Percentiles rank a stretch among this genome's conserved stretches.
Conservation (phyloP, 176 grass and related monocot species). For the Oryza rufipogon region DNA sequence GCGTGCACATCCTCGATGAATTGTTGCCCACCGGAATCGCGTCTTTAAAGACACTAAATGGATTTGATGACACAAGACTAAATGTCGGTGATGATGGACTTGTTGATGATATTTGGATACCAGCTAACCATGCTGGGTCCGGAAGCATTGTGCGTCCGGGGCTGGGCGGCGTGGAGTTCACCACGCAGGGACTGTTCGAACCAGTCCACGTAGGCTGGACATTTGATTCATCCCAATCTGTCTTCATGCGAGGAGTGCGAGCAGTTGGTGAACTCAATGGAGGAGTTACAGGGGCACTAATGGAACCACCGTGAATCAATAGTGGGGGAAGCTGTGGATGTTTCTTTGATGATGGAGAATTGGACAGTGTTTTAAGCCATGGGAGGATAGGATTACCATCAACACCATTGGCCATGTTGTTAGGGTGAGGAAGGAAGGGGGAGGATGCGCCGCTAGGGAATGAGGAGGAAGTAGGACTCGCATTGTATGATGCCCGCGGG, state of each 20-base stretch:
- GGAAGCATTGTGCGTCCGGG: constrained; percentile 44
- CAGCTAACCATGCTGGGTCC: constrained; percentile 75
- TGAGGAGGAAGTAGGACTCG: constrained; percentile 74
- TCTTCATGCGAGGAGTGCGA: constrained; percentile 59
- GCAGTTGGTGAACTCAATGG: constrained; percentile 78
- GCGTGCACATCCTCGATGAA: constrained; percentile 65
- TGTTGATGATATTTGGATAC: constrained; percentile 67
- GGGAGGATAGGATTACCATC: constrained; percentile 68
- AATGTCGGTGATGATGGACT: constrained; percentile 76
- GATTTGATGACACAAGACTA: constrained; percentile 79
- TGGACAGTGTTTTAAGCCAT: constrained; percentile 75
- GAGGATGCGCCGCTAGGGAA: constrained; percentile 71
- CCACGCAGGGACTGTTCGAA: constrained; percentile 58
- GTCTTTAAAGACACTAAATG: constrained; percentile 71
- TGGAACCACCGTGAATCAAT: constrained; percentile 68
- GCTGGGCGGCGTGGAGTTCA: constrained; percentile 76
- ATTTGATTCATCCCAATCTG: constrained; percentile 55
- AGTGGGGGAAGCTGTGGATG: constrained; percentile 66
- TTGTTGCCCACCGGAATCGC: constrained; percentile 25
- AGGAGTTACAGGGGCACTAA: constrained; percentile 89
- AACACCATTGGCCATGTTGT: constrained; percentile 37
- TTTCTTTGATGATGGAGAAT: constrained; percentile 57
- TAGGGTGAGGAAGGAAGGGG: constrained; percentile 53
- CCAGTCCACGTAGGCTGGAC: constrained; percentile 65
- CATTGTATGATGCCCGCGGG: constrained; percentile 72